Evolutionary conservation across 495 filamentous ascomycete species (phyloP).

Genomic region (Neurospora cerealis): DNA sequence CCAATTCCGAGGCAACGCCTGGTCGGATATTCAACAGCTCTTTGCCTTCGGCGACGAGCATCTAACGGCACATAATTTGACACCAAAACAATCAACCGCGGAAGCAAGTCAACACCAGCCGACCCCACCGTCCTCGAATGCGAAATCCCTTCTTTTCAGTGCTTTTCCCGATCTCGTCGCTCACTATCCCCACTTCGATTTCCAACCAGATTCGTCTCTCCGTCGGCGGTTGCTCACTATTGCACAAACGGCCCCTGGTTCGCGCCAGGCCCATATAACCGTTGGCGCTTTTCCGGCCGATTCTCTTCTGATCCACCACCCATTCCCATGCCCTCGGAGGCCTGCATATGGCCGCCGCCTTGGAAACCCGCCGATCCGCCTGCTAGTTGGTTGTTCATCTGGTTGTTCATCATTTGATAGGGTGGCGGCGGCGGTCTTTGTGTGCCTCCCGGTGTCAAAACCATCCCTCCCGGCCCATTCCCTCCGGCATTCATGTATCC

Average conservation of each 20-base stretch:
- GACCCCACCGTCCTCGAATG: neutral
- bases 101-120: neutral
- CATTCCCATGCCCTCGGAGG: slow-evolving; percentile 14
- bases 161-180: neutral
- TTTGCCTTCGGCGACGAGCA: neutral
- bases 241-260: slow-evolving; percentile 13
- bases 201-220: neutral
- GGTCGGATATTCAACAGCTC: neutral
- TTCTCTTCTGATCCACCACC: slow-evolving; percentile 9
- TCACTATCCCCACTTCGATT: neutral
- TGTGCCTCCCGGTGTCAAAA: slow-evolving; percentile 33
- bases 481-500: slow-evolving; percentile 31
- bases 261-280: slow-evolving; percentile 28
- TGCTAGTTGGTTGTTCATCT: neutral
- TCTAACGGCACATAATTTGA: neutral
- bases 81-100: neutral
- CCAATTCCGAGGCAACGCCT: neutral
- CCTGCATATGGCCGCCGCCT: slow-evolving; percentile 12
- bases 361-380: slow-evolving; percentile 16
- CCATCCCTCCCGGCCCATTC: slow-evolving; percentile 29
- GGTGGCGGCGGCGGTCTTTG: slow-evolving; percentile 11
- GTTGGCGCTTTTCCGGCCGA: slow-evolving; percentile 27
- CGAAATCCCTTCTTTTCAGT: neutral
- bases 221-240: neutral
- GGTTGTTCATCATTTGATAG: neutral